Conservation (phyloP, 2,329 filamentous ascomycete species). For the Macroventuria anomochaeta region DNA sequence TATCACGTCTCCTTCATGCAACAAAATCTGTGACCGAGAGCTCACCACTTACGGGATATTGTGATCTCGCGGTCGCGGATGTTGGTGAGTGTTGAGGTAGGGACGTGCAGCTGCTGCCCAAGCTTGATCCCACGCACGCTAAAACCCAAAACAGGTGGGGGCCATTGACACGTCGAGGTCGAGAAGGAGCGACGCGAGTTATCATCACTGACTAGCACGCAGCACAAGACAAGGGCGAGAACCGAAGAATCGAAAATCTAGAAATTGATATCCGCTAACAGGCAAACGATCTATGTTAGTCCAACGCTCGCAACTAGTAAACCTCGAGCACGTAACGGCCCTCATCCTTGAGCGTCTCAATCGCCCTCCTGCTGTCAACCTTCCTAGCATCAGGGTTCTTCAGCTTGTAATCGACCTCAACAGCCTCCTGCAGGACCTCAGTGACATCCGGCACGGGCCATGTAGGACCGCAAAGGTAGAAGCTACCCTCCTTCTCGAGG, state of each 20-base stretch:
- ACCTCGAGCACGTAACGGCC: slow-evolving; percentile 95
- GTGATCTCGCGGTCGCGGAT: neutral
- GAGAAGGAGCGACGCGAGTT: neutral
- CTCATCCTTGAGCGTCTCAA: slow-evolving; percentile 96
- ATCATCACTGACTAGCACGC: neutral
- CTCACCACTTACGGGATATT: neutral
- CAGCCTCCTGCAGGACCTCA: slow-evolving; percentile 89
- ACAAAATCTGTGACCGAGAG: too few relatives aligned
- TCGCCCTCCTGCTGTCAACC: slow-evolving; percentile 85
- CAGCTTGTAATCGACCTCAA: slow-evolving; percentile 74
- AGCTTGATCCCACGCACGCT: too few relatives aligned
- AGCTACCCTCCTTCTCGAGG: slow-evolving; percentile 83
- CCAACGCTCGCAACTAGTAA: slow-evolving; percentile 66
- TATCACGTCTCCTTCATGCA: too few relatives aligned
- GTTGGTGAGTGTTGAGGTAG: neutral
- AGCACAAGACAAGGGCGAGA: neutral
- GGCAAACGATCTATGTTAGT: slow-evolving; percentile 2
- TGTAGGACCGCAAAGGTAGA: slow-evolving; percentile 97
- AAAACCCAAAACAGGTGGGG: too few relatives aligned
- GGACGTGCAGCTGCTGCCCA: neutral
- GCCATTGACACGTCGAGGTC: too few relatives aligned
- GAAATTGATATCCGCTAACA: neutral
- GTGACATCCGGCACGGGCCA: slow-evolving; percentile 99
- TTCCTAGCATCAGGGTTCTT: slow-evolving; percentile 66
- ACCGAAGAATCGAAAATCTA: neutral